Conservation (phyloP, 139 green algal genomes). For the Volvox reticuliferus region DNA sequence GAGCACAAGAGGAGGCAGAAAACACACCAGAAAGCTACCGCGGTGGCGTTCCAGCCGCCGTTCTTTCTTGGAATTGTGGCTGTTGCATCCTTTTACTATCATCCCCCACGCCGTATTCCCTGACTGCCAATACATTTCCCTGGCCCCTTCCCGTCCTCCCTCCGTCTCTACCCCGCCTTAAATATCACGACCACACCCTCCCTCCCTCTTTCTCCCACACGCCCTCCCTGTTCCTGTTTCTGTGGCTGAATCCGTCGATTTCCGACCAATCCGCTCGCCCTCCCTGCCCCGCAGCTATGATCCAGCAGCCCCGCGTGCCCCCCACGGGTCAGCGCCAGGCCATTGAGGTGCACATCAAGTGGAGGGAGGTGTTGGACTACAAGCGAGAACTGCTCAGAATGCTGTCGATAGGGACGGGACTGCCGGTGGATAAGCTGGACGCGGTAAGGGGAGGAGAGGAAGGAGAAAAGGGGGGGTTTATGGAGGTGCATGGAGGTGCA, state of each 20-base stretch:
- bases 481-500: background rate
- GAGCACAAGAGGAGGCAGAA: too few species aligned
- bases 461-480: background rate
- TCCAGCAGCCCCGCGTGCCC: conserved; percentile 97
- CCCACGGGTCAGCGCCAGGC: conserved; percentile 94
- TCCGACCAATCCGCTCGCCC: background rate
- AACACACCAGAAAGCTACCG: too few species aligned
- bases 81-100: too few species aligned
- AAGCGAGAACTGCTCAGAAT: conserved; percentile 92
- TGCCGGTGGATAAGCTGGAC: conserved; percentile 93
- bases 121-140: background rate
- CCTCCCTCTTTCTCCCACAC: background rate
- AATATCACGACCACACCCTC: background rate
- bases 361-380: conserved; percentile 92
- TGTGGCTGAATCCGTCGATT: too few species aligned
- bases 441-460: conserved; percentile 33
- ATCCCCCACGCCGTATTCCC: too few species aligned
- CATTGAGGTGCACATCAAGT: conserved; percentile 97
- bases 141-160: background rate
- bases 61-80: too few species aligned
- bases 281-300: conserved; percentile 84
- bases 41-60: too few species aligned
- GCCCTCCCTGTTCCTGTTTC: too few species aligned
- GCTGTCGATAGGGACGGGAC: conserved; percentile 88
- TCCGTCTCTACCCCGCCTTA: background rate